Conservation (phyloP, 805 yeast genomes). For the Torulaspora delbrueckii region DNA sequence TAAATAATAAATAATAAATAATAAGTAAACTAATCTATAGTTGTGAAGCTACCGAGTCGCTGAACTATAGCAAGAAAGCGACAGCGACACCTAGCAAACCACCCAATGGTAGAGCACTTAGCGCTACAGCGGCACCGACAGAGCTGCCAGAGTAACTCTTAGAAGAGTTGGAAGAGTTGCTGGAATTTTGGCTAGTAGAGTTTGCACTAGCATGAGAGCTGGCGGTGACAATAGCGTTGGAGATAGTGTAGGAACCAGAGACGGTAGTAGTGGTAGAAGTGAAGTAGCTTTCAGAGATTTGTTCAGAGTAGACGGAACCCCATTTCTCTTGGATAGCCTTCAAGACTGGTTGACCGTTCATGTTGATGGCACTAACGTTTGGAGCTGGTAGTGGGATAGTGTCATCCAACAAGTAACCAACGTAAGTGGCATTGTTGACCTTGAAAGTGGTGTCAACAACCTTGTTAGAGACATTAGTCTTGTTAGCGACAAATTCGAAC, state of each 20-base stretch:
- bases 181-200: not conserved
- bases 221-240: constrained; percentile 1
- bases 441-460: constrained; percentile 35
- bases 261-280: constrained; percentile 35
- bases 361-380: constrained; percentile 35
- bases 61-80: constrained; percentile 2
- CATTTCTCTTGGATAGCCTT: constrained; percentile 34
- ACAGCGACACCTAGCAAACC: constrained; percentile 10
- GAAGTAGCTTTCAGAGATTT: constrained; percentile 28
- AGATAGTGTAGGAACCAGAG: constrained; percentile 9
- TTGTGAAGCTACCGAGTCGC: not conserved
- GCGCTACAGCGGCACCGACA: constrained; percentile 10
- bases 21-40: constrained; percentile 1
- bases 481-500: constrained; percentile 40
- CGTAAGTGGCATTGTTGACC: constrained; percentile 34
- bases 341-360: constrained; percentile 35
- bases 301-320: constrained; percentile 30
- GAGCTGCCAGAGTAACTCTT: not conserved
- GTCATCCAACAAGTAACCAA: constrained; percentile 34
- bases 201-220: not conserved
- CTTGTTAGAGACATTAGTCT: constrained; percentile 30
- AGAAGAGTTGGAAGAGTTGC: constrained; percentile 4
- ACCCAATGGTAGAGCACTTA: constrained; percentile 8
- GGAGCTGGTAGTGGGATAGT: constrained; percentile 36
- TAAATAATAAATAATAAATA: not conserved